A percentile compares a stretch with the other conserved stretches of the same genome.
Conservation (phyloP, 2,329 filamentous ascomycete genomes). For the Aspergillus pseudoglaucus region DNA sequence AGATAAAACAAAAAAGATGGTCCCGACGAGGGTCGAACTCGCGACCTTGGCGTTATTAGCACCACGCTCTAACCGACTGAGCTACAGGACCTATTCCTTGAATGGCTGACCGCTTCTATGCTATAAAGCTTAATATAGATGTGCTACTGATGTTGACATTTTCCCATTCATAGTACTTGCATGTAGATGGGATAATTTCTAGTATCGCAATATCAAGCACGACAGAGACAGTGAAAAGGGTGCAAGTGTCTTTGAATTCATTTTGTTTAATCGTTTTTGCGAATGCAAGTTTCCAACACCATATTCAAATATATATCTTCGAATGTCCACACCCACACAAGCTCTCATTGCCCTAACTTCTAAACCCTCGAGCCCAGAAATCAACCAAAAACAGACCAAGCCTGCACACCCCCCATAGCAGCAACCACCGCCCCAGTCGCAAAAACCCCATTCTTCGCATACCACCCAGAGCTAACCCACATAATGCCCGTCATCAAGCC, state of each 20-base stretch:
- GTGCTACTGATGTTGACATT: too few species aligned
- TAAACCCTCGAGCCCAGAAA: not conserved
- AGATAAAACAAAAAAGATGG: not conserved
- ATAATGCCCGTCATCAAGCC: conserved; percentile 14
- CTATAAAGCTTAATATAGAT: not conserved
- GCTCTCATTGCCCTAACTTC: too few species aligned
- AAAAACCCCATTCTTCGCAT: conserved; percentile 14
- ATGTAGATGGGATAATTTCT: too few species aligned
- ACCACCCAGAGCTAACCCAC: conserved; percentile 19
- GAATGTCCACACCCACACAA: too few species aligned
- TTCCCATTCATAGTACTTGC: too few species aligned
- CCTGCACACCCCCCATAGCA: conserved; percentile 15
- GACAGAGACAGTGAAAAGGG: too few species aligned
- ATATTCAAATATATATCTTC: too few species aligned
- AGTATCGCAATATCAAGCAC: too few species aligned
- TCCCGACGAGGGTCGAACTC: conserved; percentile 2
- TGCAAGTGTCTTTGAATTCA: too few species aligned
- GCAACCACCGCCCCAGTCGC: conserved; percentile 12
- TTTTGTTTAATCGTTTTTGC: too few species aligned
- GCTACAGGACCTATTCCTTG: not conserved
- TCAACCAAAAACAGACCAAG: conserved; percentile 10
- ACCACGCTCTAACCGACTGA: conserved; percentile 2
- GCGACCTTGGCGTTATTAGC: conserved; percentile 2
- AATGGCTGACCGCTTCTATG: not conserved
- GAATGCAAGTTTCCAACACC: too few species aligned